phyloP scores from a whole-genome alignment of 2,329 filamentous ascomycete genomes.

The Grosmannia huntii region DNA sequence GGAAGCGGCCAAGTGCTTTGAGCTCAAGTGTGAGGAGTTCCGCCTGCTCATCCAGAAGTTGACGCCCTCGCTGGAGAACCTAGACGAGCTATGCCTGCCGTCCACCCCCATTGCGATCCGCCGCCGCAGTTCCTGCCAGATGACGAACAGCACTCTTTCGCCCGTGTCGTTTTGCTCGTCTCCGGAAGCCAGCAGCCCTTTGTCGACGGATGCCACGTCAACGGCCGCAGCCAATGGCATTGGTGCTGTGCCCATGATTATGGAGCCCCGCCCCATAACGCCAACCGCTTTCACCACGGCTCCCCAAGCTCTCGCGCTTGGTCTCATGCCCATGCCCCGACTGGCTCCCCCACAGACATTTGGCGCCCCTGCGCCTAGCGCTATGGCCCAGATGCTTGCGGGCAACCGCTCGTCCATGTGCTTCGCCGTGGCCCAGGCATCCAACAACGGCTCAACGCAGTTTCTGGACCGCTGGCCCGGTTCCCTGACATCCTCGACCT shows the following conservation, averaged over 20 bases:
- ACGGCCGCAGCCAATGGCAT: constrained; percentile 23
- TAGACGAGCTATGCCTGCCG: constrained; percentile 35
- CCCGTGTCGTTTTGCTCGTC: constrained; percentile 10
- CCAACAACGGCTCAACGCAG: constrained; percentile 31
- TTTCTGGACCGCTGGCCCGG: constrained; percentile 38
- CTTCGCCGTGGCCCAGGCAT: constrained; percentile 44
- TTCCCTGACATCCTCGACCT: constrained; percentile 28
- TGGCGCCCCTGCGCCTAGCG: constrained; percentile 48
- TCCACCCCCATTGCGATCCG: constrained; percentile 14
- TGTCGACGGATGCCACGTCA: constrained; percentile 21
- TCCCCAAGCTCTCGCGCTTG: constrained; percentile 38
- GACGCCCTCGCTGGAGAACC: constrained; percentile 44
- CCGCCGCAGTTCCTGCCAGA: constrained; percentile 8
- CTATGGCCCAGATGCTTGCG: constrained; percentile 29
- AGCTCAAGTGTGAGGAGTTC: constrained; percentile 41
- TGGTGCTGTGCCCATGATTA: constrained; percentile 26
- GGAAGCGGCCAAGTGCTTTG: constrained; percentile 19
- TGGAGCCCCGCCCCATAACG: constrained; percentile 35
- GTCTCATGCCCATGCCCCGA: constrained; percentile 44
- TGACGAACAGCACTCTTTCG: constrained; percentile 3
- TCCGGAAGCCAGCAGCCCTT: constrained; percentile 4
- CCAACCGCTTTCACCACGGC: constrained; percentile 27
- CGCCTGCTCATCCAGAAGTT: constrained; percentile 44
- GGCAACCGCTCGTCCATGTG: constrained; percentile 44
- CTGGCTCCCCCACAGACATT: constrained; percentile 44